Conservation (phyloP, 345 rosid genomes). For the Hirschfeldia incana region DNA sequence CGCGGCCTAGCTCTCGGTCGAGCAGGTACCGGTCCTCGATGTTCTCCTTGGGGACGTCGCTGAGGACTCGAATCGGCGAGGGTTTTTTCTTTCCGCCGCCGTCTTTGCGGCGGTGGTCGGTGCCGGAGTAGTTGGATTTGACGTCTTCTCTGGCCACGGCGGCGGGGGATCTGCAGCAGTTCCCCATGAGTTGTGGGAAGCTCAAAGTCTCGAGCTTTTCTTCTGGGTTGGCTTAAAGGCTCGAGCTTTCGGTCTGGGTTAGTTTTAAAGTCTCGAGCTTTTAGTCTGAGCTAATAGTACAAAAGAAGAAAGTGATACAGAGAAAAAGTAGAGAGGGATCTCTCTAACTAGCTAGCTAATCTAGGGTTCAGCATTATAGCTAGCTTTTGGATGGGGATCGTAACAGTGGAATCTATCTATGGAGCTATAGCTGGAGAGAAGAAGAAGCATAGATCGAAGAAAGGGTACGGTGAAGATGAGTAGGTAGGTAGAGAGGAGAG, state of each 20-base stretch:
- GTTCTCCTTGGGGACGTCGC: constrained; percentile 76
- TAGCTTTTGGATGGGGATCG: constrained; percentile 3
- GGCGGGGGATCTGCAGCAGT: constrained; percentile 99
- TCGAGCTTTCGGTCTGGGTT: neutral
- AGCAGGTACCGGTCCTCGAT: constrained; percentile 87
- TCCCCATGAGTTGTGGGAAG: constrained; percentile 61
- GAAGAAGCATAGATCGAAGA: constrained; percentile 36
- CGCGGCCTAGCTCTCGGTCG: constrained; percentile 96
- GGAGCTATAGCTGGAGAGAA: constrained; percentile 13
- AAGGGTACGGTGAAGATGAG: constrained; percentile 41
- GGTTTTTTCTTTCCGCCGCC: constrained; percentile 53
- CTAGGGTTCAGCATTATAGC: constrained; percentile 55
- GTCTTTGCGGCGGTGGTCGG: constrained; percentile 71
- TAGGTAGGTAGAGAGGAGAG: constrained; percentile 13
- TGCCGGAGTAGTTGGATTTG: constrained; percentile 71
- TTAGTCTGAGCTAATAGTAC: neutral
- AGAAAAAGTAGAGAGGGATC: neutral
- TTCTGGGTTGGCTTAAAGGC: neutral
- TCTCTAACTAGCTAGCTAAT: constrained; percentile 14
- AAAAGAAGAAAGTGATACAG: neutral
- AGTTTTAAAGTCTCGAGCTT: constrained; percentile 9
- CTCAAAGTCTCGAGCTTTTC: constrained; percentile 1
- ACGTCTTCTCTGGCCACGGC: constrained; percentile 97
- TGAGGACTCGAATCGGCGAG: constrained; percentile 69
- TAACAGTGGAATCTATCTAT: constrained; percentile 26